Evolutionary conservation across 768 basidiomycete species (phyloP).

Genomic region (Crepidotus variabilis): DNA sequence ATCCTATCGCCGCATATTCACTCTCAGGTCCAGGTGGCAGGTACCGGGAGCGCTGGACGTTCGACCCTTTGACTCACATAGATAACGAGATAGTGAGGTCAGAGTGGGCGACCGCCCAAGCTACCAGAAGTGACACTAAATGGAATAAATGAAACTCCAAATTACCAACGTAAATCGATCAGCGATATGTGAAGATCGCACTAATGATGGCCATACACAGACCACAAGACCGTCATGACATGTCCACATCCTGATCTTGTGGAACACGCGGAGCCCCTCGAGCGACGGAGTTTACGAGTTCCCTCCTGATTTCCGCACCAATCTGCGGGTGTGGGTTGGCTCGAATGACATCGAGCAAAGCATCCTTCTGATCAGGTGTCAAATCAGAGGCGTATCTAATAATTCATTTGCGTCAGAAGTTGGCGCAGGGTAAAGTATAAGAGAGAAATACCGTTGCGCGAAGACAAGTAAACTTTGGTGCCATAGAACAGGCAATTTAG

Average conservation of each 20-base stretch:
- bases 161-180: too few species aligned
- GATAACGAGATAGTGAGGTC: too few species aligned
- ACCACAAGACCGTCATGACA: conserved; percentile 37
- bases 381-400: conserved; percentile 88
- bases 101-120: too few species aligned
- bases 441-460: conserved; percentile 68
- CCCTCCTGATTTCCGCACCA: conserved; percentile 84
- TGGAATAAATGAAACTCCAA: too few species aligned
- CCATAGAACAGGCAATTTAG: conserved; percentile 95
- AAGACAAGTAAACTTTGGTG: conserved; percentile 96
- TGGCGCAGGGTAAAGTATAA: background rate
- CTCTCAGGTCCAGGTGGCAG: too few species aligned
- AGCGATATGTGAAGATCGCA: too few species aligned
- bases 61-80: too few species aligned
- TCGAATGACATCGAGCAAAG: conserved; percentile 88
- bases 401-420: background rate
- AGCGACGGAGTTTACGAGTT: conserved; percentile 82
- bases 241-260: conserved; percentile 61
- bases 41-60: too few species aligned
- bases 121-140: too few species aligned
- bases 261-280: conserved; percentile 75
- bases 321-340: conserved; percentile 86
- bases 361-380: conserved; percentile 96
- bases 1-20: too few species aligned
- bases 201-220: too few species aligned